Percentiles rank a stretch among this genome's conserved stretches.
These are phyloP conservation scores for Cicer judaicum DNA, from an alignment of 306 rosid species.

Conservation along the genomic window DNA sequence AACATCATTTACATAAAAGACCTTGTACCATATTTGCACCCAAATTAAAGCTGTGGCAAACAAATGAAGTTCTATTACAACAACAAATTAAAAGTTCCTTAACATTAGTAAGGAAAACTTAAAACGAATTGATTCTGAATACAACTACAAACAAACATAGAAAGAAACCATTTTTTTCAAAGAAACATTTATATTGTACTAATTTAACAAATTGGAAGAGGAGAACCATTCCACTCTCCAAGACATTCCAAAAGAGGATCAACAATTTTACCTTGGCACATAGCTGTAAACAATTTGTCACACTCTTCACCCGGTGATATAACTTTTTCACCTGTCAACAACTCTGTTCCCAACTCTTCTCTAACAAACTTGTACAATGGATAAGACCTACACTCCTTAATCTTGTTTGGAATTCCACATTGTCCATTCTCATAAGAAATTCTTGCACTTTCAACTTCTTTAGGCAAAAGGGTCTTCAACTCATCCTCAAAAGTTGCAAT, in stretches of 20 bases:
- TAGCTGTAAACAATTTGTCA: conserved; percentile 74
- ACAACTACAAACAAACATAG: conserved; percentile 18
- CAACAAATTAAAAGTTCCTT: conserved; percentile 35
- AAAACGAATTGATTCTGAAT: conserved; percentile 39
- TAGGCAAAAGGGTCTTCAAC: conserved; percentile 65
- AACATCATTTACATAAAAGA: conserved; percentile 35
- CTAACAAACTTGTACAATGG: conserved; percentile 88
- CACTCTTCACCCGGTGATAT: conserved; percentile 85
- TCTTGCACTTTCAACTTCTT: conserved; percentile 76
- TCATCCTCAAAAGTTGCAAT: conserved; percentile 79
- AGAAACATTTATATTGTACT: background rate
- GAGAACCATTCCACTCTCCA: conserved; percentile 83
- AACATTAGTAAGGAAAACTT: conserved; percentile 25
- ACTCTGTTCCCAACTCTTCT: conserved; percentile 62
- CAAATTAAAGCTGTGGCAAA: conserved; percentile 34
- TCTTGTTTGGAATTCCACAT: conserved; percentile 59
- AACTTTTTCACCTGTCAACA: conserved; percentile 70
- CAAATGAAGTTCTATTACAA: conserved; percentile 39
- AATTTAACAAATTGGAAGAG: conserved; percentile 73
- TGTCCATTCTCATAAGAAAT: conserved; percentile 61
- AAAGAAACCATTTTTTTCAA: conserved; percentile 29
- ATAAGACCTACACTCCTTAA: conserved; percentile 77
- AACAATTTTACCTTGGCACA: conserved; percentile 80
- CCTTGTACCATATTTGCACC: conserved; percentile 31
- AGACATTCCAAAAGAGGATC: conserved; percentile 82